Base-by-base conservation (phyloP, 108 stramenopile genomes). In the Skeletonema grethae region DNA sequence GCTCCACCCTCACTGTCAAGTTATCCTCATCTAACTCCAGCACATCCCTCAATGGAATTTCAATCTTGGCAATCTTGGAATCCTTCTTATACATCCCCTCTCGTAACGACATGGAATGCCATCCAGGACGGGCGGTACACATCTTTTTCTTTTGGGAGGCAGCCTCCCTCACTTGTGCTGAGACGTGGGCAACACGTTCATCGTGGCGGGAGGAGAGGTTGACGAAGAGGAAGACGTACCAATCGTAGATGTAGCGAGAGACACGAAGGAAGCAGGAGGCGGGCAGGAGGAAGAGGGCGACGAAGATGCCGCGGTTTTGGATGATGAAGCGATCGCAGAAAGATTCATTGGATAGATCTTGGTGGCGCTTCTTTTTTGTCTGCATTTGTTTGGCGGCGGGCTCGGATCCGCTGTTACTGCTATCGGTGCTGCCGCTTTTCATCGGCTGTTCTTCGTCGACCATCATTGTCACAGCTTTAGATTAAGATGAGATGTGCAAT, bases 31-130 rank as follows among this genome's bases (percentile, higher is more conserved):
- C 82, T 13, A 83, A 41, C 10, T 75, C 62, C 8, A 83, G 57
- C 29, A 83, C 79, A 28, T 83, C 73, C 61, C 75, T 48, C 22
- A 83, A 62, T 16, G 74, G 75, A 63, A 76, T 76, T 11, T 76
- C 69, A 63, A 79, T 79, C 3, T 67, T 73, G 64, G 68, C 68
- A 72, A 73, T 67, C 22, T 79, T 73, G 8, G 50, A 53, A 53
- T 53, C 50, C 30, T 67, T 68, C 38, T 79, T 79, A 57, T 79
- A 79, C 8, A 38, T 50, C 45, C 78, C 36, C 43, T 79, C 73
- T 11, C 67, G 61, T 10, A 74, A 57, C 15, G 58, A 60, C 20
- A 67, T 57, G 55, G 67, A 67, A 0, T 50, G 16, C 77, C 77
- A 78, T 29, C 77, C 77, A 10, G 77, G 77, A 10, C 77, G 64